A percentile compares a stretch with the other conserved stretches of the same genome.
These are phyloP conservation scores for Ilex asprella DNA, from an alignment of 257 asterid species.

Conservation along the genomic window DNA sequence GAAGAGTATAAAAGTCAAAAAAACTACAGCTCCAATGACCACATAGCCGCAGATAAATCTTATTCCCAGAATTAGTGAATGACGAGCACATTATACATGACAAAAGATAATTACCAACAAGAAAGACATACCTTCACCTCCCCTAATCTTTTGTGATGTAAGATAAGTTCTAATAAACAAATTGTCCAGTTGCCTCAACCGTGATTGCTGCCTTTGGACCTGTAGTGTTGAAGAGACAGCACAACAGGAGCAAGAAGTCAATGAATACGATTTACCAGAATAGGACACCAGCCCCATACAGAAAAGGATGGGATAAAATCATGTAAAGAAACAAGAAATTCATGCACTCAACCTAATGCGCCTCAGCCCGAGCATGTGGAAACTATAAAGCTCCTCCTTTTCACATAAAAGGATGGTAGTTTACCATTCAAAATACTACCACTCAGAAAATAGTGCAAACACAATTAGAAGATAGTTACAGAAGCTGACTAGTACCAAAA, in stretches of 20 bases:
- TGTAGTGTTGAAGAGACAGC: constrained; percentile 17
- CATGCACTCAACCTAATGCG: neutral
- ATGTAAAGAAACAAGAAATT: neutral
- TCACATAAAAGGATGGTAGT: no score
- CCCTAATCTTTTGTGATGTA: constrained; percentile 31
- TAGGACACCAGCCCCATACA: no score
- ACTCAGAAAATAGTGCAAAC: no score
- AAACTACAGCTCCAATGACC: no score
- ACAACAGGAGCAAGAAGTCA: neutral
- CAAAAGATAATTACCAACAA: neutral
- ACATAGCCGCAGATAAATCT: neutral
- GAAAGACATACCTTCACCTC: constrained; percentile 38
- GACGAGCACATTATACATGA: neutral
- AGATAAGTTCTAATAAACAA: constrained; percentile 35
- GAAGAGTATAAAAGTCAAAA: no score
- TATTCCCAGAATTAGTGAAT: neutral
- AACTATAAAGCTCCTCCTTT: no score
- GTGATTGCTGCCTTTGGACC: constrained; percentile 59
- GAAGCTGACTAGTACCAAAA: no score
- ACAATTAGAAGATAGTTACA: no score
- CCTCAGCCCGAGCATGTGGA: no score
- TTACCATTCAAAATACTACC: no score
- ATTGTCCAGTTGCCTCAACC: constrained; percentile 52
- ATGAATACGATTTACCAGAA: constrained; percentile 3
- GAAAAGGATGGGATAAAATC: no score